Conservation (phyloP, 2,329 filamentous ascomycete genomes). For the Ophiostoma sp. region DNA sequence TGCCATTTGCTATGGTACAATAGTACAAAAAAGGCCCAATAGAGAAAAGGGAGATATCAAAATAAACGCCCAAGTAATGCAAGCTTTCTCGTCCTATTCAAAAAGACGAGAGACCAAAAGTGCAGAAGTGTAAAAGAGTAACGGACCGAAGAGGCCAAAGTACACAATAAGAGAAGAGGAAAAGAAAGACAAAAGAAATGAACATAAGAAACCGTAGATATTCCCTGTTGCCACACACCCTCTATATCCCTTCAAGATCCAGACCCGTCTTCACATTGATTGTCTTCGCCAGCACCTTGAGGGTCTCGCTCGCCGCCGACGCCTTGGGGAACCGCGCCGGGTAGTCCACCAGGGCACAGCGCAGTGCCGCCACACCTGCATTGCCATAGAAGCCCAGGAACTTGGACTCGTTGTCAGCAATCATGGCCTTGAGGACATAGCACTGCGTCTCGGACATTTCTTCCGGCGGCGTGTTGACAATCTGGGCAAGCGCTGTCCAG, state of each 20-base stretch:
- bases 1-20: background rate
- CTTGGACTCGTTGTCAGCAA: conserved; percentile 69
- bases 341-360: conserved; percentile 71
- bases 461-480: conserved; percentile 70
- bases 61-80: conserved; percentile 16
- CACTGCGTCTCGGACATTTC: conserved; percentile 74
- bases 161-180: background rate
- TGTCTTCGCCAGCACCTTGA: conserved; percentile 55
- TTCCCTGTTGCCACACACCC: background rate
- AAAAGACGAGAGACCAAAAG: background rate
- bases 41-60: background rate
- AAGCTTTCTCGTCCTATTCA: background rate
- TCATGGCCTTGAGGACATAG: conserved; percentile 68
- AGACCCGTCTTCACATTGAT: conserved; percentile 54
- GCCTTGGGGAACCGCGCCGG: conserved; percentile 55
- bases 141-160: background rate
- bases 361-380: conserved; percentile 69
- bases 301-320: conserved; percentile 51
- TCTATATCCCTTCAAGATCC: conserved; percentile 38
- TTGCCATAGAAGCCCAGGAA: conserved; percentile 82
- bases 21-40: background rate
- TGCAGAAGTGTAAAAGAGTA: background rate
- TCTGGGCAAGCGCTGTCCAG: conserved; percentile 75
- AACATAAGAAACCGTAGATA: background rate
- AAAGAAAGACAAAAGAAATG: background rate